Conservation (phyloP, 139 green algal genomes). For the Chlorella sp. region DNA sequence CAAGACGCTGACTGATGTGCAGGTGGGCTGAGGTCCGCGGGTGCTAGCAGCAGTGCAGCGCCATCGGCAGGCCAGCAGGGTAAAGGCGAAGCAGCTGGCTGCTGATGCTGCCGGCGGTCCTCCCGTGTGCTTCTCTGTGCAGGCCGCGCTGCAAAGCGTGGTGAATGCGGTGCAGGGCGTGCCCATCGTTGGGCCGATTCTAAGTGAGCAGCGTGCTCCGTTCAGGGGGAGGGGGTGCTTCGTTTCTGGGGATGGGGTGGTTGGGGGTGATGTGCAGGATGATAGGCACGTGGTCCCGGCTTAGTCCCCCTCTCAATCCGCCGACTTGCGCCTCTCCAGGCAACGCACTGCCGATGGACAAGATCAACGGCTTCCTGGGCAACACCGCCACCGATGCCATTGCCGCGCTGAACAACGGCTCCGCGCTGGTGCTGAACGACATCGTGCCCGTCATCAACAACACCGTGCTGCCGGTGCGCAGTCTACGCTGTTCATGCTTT, state of each 20-base stretch:
- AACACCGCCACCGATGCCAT: background rate
- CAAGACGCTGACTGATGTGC: background rate
- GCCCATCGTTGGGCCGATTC: background rate
- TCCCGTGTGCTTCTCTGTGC: too few relatives aligned
- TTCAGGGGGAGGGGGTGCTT: too few relatives aligned
- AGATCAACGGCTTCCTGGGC: background rate
- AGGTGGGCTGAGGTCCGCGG: too few relatives aligned
- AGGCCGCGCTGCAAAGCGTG: background rate
- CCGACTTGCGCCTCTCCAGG: background rate
- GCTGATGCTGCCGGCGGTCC: too few relatives aligned
- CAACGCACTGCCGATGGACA: background rate
- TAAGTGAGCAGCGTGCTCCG: background rate
- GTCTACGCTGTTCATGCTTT: too few relatives aligned
- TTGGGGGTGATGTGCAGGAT: too few relatives aligned
- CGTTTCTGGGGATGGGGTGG: too few relatives aligned
- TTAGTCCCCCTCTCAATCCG: too few relatives aligned
- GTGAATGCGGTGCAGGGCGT: constrained; percentile 1
- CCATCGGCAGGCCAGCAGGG: too few relatives aligned
- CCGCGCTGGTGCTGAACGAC: background rate
- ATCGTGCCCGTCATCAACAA: background rate
- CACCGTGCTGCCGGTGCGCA: background rate
- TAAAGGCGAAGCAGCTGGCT: too few relatives aligned
- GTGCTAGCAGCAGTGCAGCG: too few relatives aligned
- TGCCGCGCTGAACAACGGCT: background rate
- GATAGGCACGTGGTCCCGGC: too few relatives aligned